Evolutionary conservation across 2,329 filamentous ascomycete genomes (phyloP).

Genomic region (Aspergillus arachidicola): DNA sequence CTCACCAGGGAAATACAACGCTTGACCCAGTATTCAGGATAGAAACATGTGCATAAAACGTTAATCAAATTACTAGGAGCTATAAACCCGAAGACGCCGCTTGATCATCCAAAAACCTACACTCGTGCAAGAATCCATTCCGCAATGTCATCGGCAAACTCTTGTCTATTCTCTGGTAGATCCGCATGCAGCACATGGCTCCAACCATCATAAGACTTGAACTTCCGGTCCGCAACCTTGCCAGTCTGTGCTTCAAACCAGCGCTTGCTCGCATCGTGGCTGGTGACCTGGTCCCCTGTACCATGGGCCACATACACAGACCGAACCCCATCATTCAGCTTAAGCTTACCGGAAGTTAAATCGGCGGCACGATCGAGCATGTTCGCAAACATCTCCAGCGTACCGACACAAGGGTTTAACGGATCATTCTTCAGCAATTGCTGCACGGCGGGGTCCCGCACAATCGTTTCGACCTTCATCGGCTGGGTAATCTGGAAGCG

Average conservation of each 20-base stretch:
- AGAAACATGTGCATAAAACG: not conserved
- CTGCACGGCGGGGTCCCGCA: conserved; percentile 13
- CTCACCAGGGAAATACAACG: not conserved
- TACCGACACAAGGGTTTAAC: not conserved
- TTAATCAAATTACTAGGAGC: not conserved
- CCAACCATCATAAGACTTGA: conserved; percentile 12
- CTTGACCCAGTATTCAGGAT: not conserved
- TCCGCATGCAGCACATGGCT: conserved; percentile 12
- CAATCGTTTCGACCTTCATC: conserved; percentile 9
- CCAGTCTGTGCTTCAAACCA: conserved; percentile 12
- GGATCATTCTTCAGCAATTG: conserved; percentile 3
- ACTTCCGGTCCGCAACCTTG: conserved; percentile 2
- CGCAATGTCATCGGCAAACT: not conserved
- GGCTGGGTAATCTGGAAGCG: conserved; percentile 9
- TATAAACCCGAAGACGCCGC: not conserved
- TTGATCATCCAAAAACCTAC: not conserved
- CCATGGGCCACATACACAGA: conserved; percentile 14
- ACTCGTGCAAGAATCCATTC: not conserved
- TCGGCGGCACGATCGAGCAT: not conserved
- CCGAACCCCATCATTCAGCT: conserved; percentile 7
- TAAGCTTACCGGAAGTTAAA: not conserved
- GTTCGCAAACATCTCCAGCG: not conserved
- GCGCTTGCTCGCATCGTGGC: conserved; percentile 8
- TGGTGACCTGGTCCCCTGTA: conserved; percentile 9
- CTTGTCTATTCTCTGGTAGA: conserved; percentile 2